Percentiles rank a stretch among this genome's conserved stretches.
phyloP scores from a whole-genome alignment of 78 protist genomes.

The Isochrysis galbana region DNA sequence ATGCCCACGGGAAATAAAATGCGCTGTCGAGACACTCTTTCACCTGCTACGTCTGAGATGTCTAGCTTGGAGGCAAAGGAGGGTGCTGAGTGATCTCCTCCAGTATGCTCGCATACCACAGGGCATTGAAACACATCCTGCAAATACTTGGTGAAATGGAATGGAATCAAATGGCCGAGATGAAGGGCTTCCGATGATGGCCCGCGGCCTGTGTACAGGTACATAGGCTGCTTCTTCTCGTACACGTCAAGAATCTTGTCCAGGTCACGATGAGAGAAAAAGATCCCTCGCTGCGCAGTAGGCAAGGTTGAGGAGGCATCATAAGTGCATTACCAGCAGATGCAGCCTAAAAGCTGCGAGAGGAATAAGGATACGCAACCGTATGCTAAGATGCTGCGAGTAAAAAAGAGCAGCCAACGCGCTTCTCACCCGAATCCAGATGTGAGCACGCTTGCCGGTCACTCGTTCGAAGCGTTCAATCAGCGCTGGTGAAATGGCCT shows the following conservation, averaged over 20 bases:
- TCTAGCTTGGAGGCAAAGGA: no score
- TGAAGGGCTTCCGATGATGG: conserved; percentile 95
- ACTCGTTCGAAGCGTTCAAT: conserved; percentile 25
- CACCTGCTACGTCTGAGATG: no score
- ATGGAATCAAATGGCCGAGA: conserved; percentile 97
- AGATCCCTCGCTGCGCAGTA: conserved; percentile 42
- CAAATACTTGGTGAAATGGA: conserved; percentile 90
- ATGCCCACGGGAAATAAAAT: no score
- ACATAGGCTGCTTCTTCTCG: conserved; percentile 90
- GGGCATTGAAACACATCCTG: conserved; percentile 89
- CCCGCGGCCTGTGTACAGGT: conserved; percentile 99
- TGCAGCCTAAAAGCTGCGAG: no score
- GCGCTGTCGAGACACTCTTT: no score
- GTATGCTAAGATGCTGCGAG: no score
- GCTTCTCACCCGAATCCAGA: background rate
- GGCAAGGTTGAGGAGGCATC: no score
- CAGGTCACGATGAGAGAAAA: conserved; percentile 57
- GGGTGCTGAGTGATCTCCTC: no score
- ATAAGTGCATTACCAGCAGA: no score
- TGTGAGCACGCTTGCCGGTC: conserved; percentile 7
- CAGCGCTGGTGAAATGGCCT: background rate
- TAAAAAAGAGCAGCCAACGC: no score
- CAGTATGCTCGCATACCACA: no score
- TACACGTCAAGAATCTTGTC: conserved; percentile 41
- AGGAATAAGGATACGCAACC: no score